These are phyloP conservation scores for Ophiostoma quercus DNA, from an alignment of 2,329 filamentous ascomycete species.

Conservation along the genomic window DNA sequence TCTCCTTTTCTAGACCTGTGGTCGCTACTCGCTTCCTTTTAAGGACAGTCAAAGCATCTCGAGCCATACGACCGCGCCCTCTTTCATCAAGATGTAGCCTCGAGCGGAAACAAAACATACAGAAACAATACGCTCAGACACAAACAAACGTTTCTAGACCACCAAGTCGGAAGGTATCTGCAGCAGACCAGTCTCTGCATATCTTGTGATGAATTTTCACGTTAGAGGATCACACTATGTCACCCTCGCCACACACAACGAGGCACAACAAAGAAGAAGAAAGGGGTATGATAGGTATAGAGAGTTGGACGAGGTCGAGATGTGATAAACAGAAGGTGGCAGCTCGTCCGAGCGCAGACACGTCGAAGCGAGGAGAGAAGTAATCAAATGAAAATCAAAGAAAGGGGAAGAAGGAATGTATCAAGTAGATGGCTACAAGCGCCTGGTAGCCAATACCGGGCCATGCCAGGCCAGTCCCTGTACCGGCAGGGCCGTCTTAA, in stretches of 20 bases:
- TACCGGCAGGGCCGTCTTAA: not conserved
- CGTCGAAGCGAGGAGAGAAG: not conserved
- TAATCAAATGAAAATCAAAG: not conserved
- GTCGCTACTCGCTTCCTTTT: not conserved
- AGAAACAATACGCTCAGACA: slow-evolving; percentile 8
- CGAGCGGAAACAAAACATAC: not conserved
- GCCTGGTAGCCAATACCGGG: not conserved
- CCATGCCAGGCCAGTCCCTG: not conserved
- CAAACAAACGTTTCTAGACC: not conserved
- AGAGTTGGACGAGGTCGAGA: not conserved
- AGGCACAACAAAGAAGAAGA: not conserved
- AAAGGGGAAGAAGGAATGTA: not conserved
- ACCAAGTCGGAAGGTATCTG: not conserved
- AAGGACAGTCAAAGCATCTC: not conserved
- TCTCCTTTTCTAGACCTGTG: not conserved
- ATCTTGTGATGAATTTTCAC: not conserved
- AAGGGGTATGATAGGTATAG: not conserved
- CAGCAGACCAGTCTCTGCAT: not conserved
- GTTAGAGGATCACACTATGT: not conserved
- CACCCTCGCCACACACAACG: not conserved
- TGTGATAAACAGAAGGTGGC: not conserved
- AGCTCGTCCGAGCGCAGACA: not conserved
- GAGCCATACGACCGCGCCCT: not conserved
- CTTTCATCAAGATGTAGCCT: not conserved
- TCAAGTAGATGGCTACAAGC: not conserved